phyloP scores from a whole-genome alignment of 768 basidiomycete species.

The Termitomyces sp. region DNA sequence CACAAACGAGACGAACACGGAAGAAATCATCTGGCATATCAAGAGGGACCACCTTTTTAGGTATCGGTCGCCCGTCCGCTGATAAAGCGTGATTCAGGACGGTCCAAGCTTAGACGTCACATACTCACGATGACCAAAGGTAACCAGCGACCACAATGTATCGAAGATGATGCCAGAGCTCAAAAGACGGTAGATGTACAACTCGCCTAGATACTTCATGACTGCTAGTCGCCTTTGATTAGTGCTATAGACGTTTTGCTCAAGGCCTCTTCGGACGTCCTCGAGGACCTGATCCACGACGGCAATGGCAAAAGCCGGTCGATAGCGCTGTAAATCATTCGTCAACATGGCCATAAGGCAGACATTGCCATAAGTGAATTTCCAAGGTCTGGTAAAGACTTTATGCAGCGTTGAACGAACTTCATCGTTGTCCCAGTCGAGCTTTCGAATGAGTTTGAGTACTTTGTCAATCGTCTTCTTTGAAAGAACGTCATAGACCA shows the following conservation, averaged over 20 bases:
- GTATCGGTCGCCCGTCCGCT: slow-evolving; percentile 90
- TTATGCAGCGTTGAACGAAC: slow-evolving; percentile 69
- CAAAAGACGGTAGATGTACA: slow-evolving; percentile 93
- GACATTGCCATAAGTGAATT: slow-evolving; percentile 89
- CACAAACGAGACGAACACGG: slow-evolving; percentile 86
- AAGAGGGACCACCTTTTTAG: slow-evolving; percentile 64
- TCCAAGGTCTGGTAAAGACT: slow-evolving; percentile 98
- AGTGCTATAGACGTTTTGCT: slow-evolving; percentile 91
- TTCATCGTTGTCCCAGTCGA: slow-evolving; percentile 86
- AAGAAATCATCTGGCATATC: slow-evolving; percentile 98
- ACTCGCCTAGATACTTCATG: slow-evolving; percentile 92
- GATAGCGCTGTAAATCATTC: slow-evolving; percentile 91
- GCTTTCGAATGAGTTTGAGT: slow-evolving; percentile 84
- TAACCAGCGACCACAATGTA: slow-evolving; percentile 88
- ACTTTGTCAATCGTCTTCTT: slow-evolving; percentile 97
- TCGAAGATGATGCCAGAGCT: slow-evolving; percentile 91
- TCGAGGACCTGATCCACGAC: slow-evolving; percentile 95
- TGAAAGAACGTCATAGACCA: slow-evolving; percentile 90
- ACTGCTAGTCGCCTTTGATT: slow-evolving; percentile 92
- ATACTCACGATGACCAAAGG: slow-evolving; percentile 90
- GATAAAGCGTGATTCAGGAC: slow-evolving; percentile 10
- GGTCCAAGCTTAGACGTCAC: background rate
- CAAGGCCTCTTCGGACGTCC: slow-evolving; percentile 84
- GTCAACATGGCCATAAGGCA: slow-evolving; percentile 89
- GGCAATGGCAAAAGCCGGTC: slow-evolving; percentile 79